Evolutionary conservation across 441 rosid genomes (phyloP).

Genomic region (Euphorbia neoarborescens): DNA sequence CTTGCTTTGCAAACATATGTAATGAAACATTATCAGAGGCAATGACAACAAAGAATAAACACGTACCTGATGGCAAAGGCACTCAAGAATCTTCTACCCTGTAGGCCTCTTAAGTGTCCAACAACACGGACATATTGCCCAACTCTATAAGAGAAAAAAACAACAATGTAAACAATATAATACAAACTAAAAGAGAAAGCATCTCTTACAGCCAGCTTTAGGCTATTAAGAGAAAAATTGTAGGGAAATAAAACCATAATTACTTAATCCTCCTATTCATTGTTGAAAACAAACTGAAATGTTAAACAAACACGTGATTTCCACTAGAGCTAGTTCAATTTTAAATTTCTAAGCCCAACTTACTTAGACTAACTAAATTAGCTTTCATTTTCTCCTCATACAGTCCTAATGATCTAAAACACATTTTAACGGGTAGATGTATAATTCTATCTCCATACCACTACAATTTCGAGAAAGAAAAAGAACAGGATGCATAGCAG

Average conservation of each 20-base stretch:
- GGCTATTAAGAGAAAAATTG: background rate
- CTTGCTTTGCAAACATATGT: background rate
- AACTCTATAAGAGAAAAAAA: slow-evolving; percentile 33
- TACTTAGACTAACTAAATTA: background rate
- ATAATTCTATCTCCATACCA: slow-evolving; percentile 4
- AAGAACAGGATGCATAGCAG: background rate
- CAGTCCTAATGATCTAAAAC: background rate
- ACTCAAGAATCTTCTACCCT: slow-evolving; percentile 63
- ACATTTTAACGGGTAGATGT: background rate
- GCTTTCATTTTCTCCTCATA: background rate
- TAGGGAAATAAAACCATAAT: background rate
- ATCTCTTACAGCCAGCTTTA: background rate
- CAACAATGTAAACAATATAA: slow-evolving; percentile 4
- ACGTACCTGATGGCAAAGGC: slow-evolving; percentile 66
- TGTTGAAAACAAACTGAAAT: background rate
- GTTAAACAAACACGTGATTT: slow-evolving; percentile 2
- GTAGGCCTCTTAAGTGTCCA: slow-evolving; percentile 74
- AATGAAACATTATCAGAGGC: slow-evolving; percentile 6
- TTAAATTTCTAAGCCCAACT: background rate
- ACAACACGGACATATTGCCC: slow-evolving; percentile 83
- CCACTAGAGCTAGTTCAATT: slow-evolving; percentile 8
- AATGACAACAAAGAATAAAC: slow-evolving; percentile 7
- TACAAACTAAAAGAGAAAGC: background rate
- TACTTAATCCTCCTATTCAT: background rate
- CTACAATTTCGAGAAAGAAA: slow-evolving; percentile 3